These are phyloP conservation scores for Yamadazyma triangularis DNA, from an alignment of 1,139 yeast genomes.

Conservation along the genomic window DNA sequence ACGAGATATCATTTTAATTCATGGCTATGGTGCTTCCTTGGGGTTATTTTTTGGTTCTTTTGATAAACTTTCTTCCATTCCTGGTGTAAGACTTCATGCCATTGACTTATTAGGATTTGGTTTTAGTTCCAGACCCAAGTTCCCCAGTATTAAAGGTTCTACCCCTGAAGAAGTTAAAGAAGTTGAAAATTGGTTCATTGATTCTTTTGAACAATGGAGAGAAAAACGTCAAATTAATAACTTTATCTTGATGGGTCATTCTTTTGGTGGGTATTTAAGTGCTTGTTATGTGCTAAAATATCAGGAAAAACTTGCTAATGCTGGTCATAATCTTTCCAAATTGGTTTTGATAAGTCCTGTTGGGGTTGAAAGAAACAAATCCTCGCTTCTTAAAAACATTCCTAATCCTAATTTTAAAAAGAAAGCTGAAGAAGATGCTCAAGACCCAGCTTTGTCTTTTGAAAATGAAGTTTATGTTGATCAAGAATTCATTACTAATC, in stretches of 20 bases:
- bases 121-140: slow-evolving; percentile 37
- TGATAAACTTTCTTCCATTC: slow-evolving; percentile 32
- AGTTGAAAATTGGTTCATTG: slow-evolving; percentile 74
- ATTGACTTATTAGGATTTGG: slow-evolving; percentile 46
- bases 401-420: slow-evolving; percentile 15
- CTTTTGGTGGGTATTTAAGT: slow-evolving; percentile 88
- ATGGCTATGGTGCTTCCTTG: slow-evolving; percentile 46
- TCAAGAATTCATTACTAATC: slow-evolving; percentile 7
- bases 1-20: slow-evolving; percentile 39
- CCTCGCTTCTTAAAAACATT: slow-evolving; percentile 24
- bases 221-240: slow-evolving; percentile 46
- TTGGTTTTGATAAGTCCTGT: slow-evolving; percentile 43
- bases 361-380: slow-evolving; percentile 38
- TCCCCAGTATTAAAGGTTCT: slow-evolving; percentile 26
- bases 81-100: slow-evolving; percentile 43
- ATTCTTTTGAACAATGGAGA: slow-evolving; percentile 86
- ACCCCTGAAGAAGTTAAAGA: slow-evolving; percentile 32
- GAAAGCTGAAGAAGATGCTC: slow-evolving; percentile 25
- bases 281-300: slow-evolving; percentile 73
- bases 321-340: slow-evolving; percentile 31
- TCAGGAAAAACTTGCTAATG: slow-evolving; percentile 19
- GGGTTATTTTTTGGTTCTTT: slow-evolving; percentile 42
- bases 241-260: slow-evolving; percentile 81
- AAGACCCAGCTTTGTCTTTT: slow-evolving; percentile 21
- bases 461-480: slow-evolving; percentile 9